These are phyloP conservation scores for Letharia lupina DNA, from an alignment of 495 filamentous ascomycete genomes.

Conservation along the genomic window DNA sequence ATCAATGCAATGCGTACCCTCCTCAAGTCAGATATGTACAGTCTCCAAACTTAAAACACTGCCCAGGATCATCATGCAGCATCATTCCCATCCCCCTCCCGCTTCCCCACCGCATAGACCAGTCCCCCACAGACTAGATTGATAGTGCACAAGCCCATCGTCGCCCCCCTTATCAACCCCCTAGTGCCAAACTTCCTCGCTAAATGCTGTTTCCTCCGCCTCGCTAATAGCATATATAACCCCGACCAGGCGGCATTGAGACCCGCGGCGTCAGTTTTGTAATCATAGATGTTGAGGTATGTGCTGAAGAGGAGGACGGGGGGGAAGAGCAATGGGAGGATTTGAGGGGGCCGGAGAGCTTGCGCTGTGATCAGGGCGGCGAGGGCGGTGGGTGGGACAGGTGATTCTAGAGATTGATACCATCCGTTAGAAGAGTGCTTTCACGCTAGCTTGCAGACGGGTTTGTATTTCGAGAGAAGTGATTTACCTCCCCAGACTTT, in stretches of 20 bases:
- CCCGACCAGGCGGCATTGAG: conserved; percentile 79
- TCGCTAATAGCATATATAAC: conserved; percentile 71
- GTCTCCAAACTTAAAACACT: not conserved
- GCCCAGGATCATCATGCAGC: not conserved
- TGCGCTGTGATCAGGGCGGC: conserved; percentile 73
- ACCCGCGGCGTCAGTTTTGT: conserved; percentile 75
- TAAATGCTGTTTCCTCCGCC: conserved; percentile 52
- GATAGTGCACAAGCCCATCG: conserved; percentile 58
- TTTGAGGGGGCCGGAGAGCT: conserved; percentile 64
- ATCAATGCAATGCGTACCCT: not conserved
- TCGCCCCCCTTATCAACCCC: conserved; percentile 60
- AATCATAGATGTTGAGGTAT: conserved; percentile 73
- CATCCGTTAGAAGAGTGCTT: not conserved
- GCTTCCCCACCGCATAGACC: conserved; percentile 59
- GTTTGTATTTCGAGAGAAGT: not conserved
- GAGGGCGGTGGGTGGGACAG: conserved; percentile 68
- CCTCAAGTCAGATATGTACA: conserved; percentile 3
- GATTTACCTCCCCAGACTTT: conserved; percentile 63
- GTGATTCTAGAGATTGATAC: conserved; percentile 49
- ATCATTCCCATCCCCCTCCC: conserved; percentile 11
- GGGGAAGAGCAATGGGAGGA: conserved; percentile 71
- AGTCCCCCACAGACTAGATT: conserved; percentile 66
- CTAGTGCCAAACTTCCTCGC: conserved; percentile 57
- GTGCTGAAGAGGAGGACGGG: conserved; percentile 77
- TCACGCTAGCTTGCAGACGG: conserved; percentile 18